phyloP scores from a whole-genome alignment of 257 asterid genomes.

The Solanum pennellii region DNA sequence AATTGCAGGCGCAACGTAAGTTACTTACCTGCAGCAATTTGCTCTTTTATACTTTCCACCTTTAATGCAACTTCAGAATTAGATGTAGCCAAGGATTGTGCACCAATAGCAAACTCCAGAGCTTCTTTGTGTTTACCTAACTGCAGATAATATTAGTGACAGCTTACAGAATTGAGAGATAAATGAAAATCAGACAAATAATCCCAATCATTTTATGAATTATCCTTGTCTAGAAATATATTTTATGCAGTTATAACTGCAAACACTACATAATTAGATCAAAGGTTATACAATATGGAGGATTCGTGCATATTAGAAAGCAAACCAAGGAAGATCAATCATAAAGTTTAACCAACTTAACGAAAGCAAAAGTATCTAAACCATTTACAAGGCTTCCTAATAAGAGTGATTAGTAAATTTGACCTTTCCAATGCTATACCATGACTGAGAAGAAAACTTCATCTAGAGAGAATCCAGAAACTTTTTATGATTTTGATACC shows the following conservation, averaged over 20 bases:
- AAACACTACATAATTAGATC: neutral
- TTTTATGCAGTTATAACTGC: neutral
- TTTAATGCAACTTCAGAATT: slow-evolving; percentile 51
- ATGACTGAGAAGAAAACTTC: neutral
- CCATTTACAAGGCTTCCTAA: neutral
- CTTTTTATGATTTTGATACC: neutral
- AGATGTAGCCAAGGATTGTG: slow-evolving; percentile 53
- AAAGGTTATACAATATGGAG: neutral
- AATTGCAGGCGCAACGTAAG: neutral
- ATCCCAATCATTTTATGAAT: neutral
- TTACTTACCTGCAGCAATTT: slow-evolving; percentile 57
- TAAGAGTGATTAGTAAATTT: neutral
- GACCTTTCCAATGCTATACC: neutral
- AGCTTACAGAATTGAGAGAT: neutral
- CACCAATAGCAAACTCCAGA: slow-evolving; percentile 67
- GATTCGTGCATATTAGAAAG: neutral
- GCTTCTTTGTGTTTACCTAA: slow-evolving; percentile 76
- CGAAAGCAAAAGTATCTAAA: neutral
- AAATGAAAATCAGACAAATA: neutral
- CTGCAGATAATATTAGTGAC: slow-evolving; percentile 26
- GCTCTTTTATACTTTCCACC: slow-evolving; percentile 55
- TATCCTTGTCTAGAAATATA: neutral
- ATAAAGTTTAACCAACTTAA: neutral
- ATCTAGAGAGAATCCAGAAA: neutral
- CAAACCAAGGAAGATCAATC: neutral